These are phyloP conservation scores for Suillus fuscotomentosus DNA, from an alignment of 768 basidiomycete genomes.

Conservation along the genomic window DNA sequence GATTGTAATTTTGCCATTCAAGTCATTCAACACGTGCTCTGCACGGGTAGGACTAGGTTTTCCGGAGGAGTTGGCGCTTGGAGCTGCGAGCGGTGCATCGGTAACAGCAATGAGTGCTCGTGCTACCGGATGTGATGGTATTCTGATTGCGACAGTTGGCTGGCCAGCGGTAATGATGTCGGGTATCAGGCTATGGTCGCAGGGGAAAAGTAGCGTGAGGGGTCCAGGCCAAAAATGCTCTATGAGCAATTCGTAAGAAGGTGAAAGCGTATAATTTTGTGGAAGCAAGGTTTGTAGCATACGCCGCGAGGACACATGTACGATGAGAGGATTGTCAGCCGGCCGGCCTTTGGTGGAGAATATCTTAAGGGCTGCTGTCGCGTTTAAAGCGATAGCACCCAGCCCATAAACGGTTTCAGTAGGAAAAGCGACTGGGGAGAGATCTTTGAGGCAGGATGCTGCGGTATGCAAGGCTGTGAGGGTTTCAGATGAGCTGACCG, in stretches of 20 bases:
- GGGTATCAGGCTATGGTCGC: constrained; percentile 59
- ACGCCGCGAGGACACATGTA: constrained; percentile 82
- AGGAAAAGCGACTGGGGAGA: constrained; percentile 77
- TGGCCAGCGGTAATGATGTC: constrained; percentile 77
- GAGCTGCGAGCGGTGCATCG: constrained; percentile 83
- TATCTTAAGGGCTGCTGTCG: constrained; percentile 65
- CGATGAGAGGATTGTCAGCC: constrained; percentile 94
- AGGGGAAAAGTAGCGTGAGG: constrained; percentile 88
- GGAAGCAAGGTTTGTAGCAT: constrained; percentile 86
- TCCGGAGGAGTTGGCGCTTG: constrained; percentile 92
- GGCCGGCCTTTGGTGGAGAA: constrained; percentile 91
- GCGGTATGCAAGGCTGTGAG: constrained; percentile 54
- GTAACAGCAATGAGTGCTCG: constrained; percentile 80
- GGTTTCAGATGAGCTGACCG: constrained; percentile 51
- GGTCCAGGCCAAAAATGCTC: constrained; percentile 93
- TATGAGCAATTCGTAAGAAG: constrained; percentile 72
- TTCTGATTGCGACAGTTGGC: constrained; percentile 82
- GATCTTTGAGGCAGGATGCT: constrained; percentile 48
- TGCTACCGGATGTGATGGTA: constrained; percentile 94
- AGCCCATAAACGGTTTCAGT: constrained; percentile 99
- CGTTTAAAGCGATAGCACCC: constrained; percentile 78
- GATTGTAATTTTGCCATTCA: constrained; percentile 68
- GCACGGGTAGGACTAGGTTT: constrained; percentile 92
- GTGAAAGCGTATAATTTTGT: constrained; percentile 54
- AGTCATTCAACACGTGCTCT: constrained; percentile 78